Percentiles rank a stretch among this genome's conserved stretches.
phyloP scores from a whole-genome alignment of 2,329 filamentous ascomycete genomes.

The Purpureocillium takamizusanense region DNA sequence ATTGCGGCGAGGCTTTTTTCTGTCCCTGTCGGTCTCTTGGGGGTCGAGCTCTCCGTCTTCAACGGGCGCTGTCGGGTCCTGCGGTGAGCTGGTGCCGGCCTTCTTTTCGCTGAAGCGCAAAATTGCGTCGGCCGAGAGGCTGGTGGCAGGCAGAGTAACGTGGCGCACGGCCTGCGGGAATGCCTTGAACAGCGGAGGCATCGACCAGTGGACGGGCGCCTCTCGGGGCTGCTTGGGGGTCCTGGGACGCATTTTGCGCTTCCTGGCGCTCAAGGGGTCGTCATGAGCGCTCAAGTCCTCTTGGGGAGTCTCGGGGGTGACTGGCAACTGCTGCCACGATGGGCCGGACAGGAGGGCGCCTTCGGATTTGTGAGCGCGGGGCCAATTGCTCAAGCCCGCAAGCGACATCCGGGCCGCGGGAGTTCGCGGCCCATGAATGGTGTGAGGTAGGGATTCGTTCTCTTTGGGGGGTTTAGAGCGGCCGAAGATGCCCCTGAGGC shows the following conservation, averaged over 20 bases:
- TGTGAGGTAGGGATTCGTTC: constrained; percentile 18
- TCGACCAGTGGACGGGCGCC: constrained; percentile 44
- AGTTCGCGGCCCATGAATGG: constrained; percentile 21
- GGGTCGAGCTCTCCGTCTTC: constrained; percentile 19
- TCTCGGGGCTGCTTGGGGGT: constrained; percentile 15
- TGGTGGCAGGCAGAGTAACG: constrained; percentile 58
- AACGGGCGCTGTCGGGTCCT: constrained; percentile 6
- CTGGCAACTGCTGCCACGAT: constrained; percentile 26
- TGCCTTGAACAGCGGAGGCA: constrained; percentile 76
- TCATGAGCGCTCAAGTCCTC: constrained; percentile 7
- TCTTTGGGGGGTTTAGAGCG: constrained; percentile 31
- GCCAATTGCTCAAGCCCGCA: constrained; percentile 34
- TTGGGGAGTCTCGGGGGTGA: constrained; percentile 6
- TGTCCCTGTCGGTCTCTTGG: constrained; percentile 16
- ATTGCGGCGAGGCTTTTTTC: constrained; percentile 38
- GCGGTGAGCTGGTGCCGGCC: constrained; percentile 10
- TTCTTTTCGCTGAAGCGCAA: constrained; percentile 50
- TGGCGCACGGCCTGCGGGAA: constrained; percentile 78
- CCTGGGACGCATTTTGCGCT: constrained; percentile 7
- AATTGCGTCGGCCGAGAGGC: constrained; percentile 59
- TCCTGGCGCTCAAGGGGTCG: constrained; percentile 6
- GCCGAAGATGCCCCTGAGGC: constrained; percentile 41
- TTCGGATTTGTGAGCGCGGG: constrained; percentile 19
- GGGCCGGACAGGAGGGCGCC: constrained; percentile 13
- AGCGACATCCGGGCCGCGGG: constrained; percentile 35